phyloP scores from a whole-genome alignment of 2,329 filamentous ascomycete species.

The Exophiala alcalophila region DNA sequence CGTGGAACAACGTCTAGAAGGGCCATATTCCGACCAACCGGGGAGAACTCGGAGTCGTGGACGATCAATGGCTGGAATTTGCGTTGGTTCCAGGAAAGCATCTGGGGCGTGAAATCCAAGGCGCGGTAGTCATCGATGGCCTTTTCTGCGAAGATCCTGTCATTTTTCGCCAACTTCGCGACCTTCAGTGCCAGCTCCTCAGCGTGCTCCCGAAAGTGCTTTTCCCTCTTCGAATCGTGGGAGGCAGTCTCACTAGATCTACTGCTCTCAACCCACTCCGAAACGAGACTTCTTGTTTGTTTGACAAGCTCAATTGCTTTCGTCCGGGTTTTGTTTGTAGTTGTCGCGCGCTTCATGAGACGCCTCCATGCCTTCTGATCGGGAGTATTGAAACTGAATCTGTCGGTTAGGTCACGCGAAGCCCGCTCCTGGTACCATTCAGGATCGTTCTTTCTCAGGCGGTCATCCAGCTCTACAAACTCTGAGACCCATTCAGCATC shows the following conservation, averaged over 20 bases:
- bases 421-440: conserved; percentile 12
- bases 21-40: conserved; percentile 17
- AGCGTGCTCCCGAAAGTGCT: conserved; percentile 4
- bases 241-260: neutral
- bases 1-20: conserved; percentile 53
- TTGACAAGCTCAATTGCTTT: conserved; percentile 19
- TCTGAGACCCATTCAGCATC: conserved; percentile 18
- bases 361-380: conserved; percentile 17
- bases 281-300: conserved; percentile 15
- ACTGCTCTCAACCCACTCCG: conserved; percentile 12
- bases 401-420: neutral
- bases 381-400: conserved; percentile 4
- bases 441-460: conserved; percentile 10
- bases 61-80: conserved; percentile 25
- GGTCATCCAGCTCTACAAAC: conserved; percentile 16
- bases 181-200: conserved; percentile 9
- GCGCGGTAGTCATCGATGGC: conserved; percentile 29
- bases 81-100: conserved; percentile 27
- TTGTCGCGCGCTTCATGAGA: conserved; percentile 10
- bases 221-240: conserved; percentile 1
- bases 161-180: conserved; percentile 12
- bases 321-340: conserved; percentile 16
- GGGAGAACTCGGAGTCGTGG: conserved; percentile 24
- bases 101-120: conserved; percentile 17
- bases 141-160: conserved; percentile 23